phyloP scores from a whole-genome alignment of 2,329 filamentous ascomycete genomes.

The Sporothrix variecibatus region DNA sequence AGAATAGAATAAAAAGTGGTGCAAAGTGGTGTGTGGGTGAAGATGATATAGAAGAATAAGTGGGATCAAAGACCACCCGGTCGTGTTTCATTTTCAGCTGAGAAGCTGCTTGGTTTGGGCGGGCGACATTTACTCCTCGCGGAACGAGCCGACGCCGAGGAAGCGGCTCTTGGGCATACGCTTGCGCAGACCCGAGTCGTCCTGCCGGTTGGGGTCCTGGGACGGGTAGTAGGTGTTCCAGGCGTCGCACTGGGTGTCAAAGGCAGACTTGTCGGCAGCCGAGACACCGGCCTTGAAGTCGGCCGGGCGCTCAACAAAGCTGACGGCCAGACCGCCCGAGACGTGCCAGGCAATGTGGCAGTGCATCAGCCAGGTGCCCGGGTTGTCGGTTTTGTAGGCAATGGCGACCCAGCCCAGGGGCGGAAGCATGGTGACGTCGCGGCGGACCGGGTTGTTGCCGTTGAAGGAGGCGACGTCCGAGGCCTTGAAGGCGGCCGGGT shows the following conservation, averaged over 20 bases:
- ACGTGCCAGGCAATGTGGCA: constrained; percentile 54
- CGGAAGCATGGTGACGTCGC: constrained; percentile 49
- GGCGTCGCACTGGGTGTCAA: constrained; percentile 28
- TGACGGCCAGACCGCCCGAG: constrained; percentile 49
- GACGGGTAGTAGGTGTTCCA: constrained; percentile 30
- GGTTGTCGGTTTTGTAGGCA: constrained; percentile 51
- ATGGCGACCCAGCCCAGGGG: constrained; percentile 47
- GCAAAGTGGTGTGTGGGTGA: background rate
- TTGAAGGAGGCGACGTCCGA: constrained; percentile 34
- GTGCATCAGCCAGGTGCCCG: constrained; percentile 50
- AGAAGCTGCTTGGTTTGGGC: background rate
- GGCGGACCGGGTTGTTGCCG: constrained; percentile 45
- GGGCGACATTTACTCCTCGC: background rate
- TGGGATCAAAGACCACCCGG: background rate
- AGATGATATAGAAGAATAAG: background rate
- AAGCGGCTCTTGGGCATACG: background rate
- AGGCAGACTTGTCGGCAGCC: constrained; percentile 20
- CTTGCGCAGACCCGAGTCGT: constrained; percentile 29
- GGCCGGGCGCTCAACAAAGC: constrained; percentile 46
- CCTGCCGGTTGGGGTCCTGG: constrained; percentile 23
- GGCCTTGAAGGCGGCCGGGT: constrained; percentile 23
- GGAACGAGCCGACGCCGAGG: constrained; percentile 18
- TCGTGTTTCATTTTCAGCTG: background rate
- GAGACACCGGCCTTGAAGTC: constrained; percentile 24
- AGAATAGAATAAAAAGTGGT: background rate